A percentile compares a stretch with the other conserved stretches of the same genome.
phyloP scores from a whole-genome alignment of 192 early-diverging fungal genomes.

The Rhizoclosmatium sp. region DNA sequence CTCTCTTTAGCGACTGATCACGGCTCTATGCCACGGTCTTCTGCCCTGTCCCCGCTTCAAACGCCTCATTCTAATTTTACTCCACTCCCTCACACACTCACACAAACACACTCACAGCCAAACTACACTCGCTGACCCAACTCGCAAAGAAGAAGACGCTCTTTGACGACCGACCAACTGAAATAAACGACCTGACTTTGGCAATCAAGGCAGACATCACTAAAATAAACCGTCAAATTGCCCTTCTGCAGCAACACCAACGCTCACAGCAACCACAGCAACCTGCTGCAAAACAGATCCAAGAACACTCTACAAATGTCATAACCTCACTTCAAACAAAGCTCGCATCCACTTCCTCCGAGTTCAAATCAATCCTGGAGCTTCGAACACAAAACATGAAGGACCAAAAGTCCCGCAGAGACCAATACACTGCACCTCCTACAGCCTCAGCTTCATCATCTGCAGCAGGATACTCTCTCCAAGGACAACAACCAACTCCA shows the following conservation, averaged over 20 bases:
- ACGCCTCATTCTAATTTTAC: background rate
- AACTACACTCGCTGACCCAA: slow-evolving; percentile 86
- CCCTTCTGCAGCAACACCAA: slow-evolving; percentile 75
- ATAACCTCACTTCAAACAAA: slow-evolving; percentile 92
- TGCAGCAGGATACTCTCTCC: slow-evolving; percentile 26
- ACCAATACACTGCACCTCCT: slow-evolving; percentile 74
- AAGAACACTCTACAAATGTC: slow-evolving; percentile 91
- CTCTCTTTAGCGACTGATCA: background rate
- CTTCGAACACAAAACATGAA: slow-evolving; percentile 95
- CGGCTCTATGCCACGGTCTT: no score
- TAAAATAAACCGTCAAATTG: slow-evolving; percentile 92
- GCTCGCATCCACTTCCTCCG: slow-evolving; percentile 86
- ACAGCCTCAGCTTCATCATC: background rate
- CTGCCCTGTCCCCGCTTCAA: background rate
- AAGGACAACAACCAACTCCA: background rate
- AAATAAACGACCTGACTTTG: slow-evolving; percentile 94
- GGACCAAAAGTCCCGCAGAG: slow-evolving; percentile 84
- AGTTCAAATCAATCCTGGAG: slow-evolving; percentile 96
- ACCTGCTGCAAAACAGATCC: slow-evolving; percentile 64
- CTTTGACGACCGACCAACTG: slow-evolving; percentile 95
- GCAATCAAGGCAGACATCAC: slow-evolving; percentile 97
- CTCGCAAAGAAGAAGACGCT: slow-evolving; percentile 96
- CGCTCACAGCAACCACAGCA: background rate
- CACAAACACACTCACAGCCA: slow-evolving; percentile 37
- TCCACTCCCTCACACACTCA: background rate